Evolutionary conservation across 2,329 filamentous ascomycete species (phyloP).

Genomic region (Endoconidiophora laricicola): DNA sequence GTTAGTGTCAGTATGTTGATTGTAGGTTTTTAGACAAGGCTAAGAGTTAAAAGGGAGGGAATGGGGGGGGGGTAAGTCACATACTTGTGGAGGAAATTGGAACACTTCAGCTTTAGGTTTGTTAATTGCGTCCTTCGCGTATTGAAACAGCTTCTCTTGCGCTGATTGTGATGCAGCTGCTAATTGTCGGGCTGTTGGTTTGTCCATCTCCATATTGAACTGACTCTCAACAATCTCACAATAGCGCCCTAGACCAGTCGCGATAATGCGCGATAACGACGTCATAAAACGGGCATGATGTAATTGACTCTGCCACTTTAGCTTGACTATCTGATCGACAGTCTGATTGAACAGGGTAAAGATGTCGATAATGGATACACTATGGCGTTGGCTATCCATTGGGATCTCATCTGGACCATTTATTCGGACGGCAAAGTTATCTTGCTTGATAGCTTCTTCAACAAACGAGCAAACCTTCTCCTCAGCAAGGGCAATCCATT

Average conservation of each 20-base stretch:
- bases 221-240: slow-evolving; percentile 78
- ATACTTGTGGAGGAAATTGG: slow-evolving; percentile 83
- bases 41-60: too few species aligned
- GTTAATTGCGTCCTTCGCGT: slow-evolving; percentile 85
- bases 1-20: slow-evolving; percentile 18
- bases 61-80: slow-evolving; percentile 16
- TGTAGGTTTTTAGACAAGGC: background rate
- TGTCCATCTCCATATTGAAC: slow-evolving; percentile 86
- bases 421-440: slow-evolving; percentile 62
- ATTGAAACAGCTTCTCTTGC: slow-evolving; percentile 84
- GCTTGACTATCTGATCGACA: slow-evolving; percentile 66
- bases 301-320: slow-evolving; percentile 86
- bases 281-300: slow-evolving; percentile 98
- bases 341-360: slow-evolving; percentile 90
- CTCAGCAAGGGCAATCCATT: slow-evolving; percentile 77
- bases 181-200: slow-evolving; percentile 73
- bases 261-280: slow-evolving; percentile 67
- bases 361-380: slow-evolving; percentile 80
- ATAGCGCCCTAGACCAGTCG: slow-evolving; percentile 68
- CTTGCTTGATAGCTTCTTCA: slow-evolving; percentile 78
- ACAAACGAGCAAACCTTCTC: slow-evolving; percentile 67
- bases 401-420: slow-evolving; percentile 45
- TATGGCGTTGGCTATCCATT: slow-evolving; percentile 72
- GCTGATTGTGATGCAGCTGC: slow-evolving; percentile 60
- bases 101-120: slow-evolving; percentile 93